Evolutionary conservation across 495 filamentous ascomycete species (phyloP), one percentile per base, ranked within the genome.

Genomic region (Xylaria palmicola): DNA sequence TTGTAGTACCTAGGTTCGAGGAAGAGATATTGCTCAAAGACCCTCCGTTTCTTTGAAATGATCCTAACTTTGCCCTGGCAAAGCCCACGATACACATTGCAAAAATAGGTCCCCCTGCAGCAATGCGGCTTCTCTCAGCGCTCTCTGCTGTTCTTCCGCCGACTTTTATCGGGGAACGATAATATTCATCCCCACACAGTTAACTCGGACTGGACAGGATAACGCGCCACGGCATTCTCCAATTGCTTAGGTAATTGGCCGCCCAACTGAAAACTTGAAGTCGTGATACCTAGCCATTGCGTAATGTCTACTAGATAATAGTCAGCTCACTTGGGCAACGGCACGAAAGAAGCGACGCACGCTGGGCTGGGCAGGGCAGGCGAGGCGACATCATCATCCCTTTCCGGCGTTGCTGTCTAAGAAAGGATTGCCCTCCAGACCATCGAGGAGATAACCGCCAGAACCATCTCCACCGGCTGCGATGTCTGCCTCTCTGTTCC

Each of bases 371-470:
- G 20, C 34, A n/a, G 3, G 20, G 32, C 12, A 30, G 27, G 13
- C 27, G 26, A 4, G 22, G 4, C 40, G 20, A 40, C 22, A 5
- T 29, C 19, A 22, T 55, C 29, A 19, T n/a, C 37, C 22, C 2
- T 53, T 61, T 41, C 13, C 29, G 40, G 40, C 26, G n/a, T 27
- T 20, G 49, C 20, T 39, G 37, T 15, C 27, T 24, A 61, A 1
- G 30, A 61, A 61, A 5, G 59, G 64, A 27, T 67, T 69, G 62
- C 60, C 57, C 54, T 65, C 62, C 54, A 67, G 59, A 26, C 69
- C 69, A 59, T 71, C 69, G 41, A 71, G 62, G 55, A 69, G 44
- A 47, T 71, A 69, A 44, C 60, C 60, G 49, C 66, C 66, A 52
- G 39, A 24, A 56, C 64, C 62, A 67, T 69, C 69, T 62, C 64